Base-by-base conservation (phyloP, 2,329 filamentous ascomycete genomes). In the Curvularia sp. region DNA sequence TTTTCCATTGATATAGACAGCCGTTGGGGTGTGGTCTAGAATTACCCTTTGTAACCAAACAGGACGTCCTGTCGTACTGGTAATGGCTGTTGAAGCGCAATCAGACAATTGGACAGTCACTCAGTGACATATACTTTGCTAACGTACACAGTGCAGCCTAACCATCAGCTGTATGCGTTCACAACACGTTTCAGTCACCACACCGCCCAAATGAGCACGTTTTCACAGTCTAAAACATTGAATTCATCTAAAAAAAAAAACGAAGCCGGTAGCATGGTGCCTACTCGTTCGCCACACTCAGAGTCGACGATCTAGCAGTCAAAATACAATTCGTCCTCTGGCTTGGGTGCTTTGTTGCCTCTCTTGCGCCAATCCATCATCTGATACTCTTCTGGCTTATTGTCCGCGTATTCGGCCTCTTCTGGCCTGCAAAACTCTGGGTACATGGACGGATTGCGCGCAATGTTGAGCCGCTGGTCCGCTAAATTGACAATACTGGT, bases 321-420 rank as follows among this genome's bases (percentile, higher is more conserved):
- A 26, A 10, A 12, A 26, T 49, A 49, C 22, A 33, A 38, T 2
- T 31, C 31, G 26, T 8, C 41, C 10, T 47, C 22, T n/a, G n/a
- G 20, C 7, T 46, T 52, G 2, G 20, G 24, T 3, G 39, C 30
- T 13, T 12, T 24, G 3, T n/a, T 5, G 18, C 47, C 46, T 18
- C 43, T 47, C n/a, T 35, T 50, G 5, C 56, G 46, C 56, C 56
- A 58, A 4, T 31, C 31, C 5, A 46, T 15, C 41, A 55, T 44
- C 46, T 55, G 30, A 8, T 58, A 55, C 15, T 44, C 38, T 15
- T 44, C 33, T 4, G 2, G 9, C 7, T 41, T n/a, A 8, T 22
- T 5, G 5, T 30, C 6, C 22, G 13, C n/a, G 5, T 46, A 5
- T n/a, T 43, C 38, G 12, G 5, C 18, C 18, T 10, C 5, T 8